A percentile compares a stretch with the other conserved stretches of the same genome.
These are phyloP conservation scores for Reticulascus tulasneorum DNA, from an alignment of 2,329 filamentous ascomycete genomes.

Conservation along the genomic window DNA sequence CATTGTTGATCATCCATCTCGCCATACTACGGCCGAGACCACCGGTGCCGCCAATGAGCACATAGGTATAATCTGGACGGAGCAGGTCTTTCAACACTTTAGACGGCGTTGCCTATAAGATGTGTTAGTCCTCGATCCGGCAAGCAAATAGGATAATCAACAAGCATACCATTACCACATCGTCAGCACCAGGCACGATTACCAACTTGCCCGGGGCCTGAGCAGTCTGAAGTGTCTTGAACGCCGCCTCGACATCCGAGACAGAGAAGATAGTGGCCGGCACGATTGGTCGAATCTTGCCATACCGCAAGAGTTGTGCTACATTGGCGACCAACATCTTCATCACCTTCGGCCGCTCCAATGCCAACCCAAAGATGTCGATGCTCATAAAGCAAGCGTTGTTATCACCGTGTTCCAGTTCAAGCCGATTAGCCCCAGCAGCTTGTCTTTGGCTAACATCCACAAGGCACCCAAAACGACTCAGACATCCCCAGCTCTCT, in stretches of 20 bases:
- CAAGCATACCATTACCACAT: constrained; percentile 38
- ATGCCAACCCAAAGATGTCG: constrained; percentile 40
- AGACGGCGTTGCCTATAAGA: constrained; percentile 26
- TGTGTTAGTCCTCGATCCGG: constrained; percentile 3
- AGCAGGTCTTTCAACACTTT: constrained; percentile 31
- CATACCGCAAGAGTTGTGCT: constrained; percentile 27
- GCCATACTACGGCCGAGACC: constrained; percentile 47
- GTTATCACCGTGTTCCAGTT: constrained; percentile 45
- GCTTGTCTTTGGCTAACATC: constrained; percentile 39
- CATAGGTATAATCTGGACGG: constrained; percentile 39
- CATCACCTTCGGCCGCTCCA: constrained; percentile 36
- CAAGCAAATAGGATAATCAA: background rate
- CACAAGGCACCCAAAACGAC: constrained; percentile 40
- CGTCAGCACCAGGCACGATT: constrained; percentile 35
- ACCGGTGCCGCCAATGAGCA: constrained; percentile 49
- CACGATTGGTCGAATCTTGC: constrained; percentile 29
- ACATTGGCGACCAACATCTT: constrained; percentile 32
- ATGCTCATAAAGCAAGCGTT: constrained; percentile 44
- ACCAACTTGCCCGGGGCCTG: constrained; percentile 38
- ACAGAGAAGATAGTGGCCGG: constrained; percentile 31
- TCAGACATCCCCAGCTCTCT: constrained; percentile 40
- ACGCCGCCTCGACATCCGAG: constrained; percentile 32
- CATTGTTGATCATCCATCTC: constrained; percentile 43
- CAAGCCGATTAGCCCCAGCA: constrained; percentile 36
- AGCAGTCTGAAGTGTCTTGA: constrained; percentile 30